Conservation (phyloP, 768 basidiomycete species). For the Chlorophyllum brunneum region DNA sequence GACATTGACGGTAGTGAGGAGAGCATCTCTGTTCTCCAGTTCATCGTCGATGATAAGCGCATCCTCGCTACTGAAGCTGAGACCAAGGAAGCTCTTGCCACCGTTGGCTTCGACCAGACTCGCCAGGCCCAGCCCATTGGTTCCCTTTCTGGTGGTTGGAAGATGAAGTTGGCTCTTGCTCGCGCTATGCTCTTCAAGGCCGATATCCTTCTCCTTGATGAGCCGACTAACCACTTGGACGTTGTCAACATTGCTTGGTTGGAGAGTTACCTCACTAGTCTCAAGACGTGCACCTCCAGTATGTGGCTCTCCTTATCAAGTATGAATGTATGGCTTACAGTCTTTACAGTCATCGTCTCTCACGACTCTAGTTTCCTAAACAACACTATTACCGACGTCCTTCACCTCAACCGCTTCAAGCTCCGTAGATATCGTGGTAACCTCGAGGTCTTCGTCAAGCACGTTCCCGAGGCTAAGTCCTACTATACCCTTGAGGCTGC, state of each 20-base stretch:
- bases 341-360: slow-evolving; percentile 80
- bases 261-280: slow-evolving; percentile 84
- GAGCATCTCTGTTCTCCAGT: slow-evolving; percentile 84
- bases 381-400: slow-evolving; percentile 96
- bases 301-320: slow-evolving; percentile 25
- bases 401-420: slow-evolving; percentile 99
- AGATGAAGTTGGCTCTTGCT: slow-evolving; percentile 98
- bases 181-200: slow-evolving; percentile 98
- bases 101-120: slow-evolving; percentile 89
- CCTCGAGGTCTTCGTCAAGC: slow-evolving; percentile 90
- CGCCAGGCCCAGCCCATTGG: slow-evolving; percentile 86
- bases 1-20: slow-evolving; percentile 96
- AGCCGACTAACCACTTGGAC: slow-evolving; percentile 96
- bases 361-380: slow-evolving; percentile 98
- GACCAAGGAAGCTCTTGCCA: slow-evolving; percentile 74
- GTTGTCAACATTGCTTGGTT: slow-evolving; percentile 98
- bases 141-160: slow-evolving; percentile 96
- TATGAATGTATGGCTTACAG: slow-evolving; percentile 9
- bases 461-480: slow-evolving; percentile 94
- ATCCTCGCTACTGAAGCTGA: slow-evolving; percentile 68
- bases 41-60: slow-evolving; percentile 84
- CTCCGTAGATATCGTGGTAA: slow-evolving; percentile 93
- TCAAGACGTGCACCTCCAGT: slow-evolving; percentile 92
- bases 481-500: slow-evolving; percentile 96
- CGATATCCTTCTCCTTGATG: slow-evolving; percentile 93